Conservation (phyloP, 1,139 yeast species). For the Diutina neorugosa region DNA sequence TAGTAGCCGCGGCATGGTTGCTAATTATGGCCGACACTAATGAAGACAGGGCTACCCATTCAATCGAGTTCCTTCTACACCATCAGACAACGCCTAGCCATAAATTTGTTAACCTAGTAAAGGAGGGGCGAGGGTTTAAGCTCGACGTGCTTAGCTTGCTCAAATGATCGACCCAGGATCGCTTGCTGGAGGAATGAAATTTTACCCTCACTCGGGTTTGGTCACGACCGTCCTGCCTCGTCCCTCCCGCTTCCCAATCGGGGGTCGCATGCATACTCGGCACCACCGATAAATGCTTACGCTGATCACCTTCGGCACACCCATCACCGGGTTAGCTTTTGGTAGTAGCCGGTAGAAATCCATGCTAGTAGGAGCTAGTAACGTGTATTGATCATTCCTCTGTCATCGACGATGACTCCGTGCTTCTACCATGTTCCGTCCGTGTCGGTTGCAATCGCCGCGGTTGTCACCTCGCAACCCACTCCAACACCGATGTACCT, state of each 20-base stretch:
- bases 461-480: not conserved
- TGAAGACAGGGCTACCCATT: not conserved
- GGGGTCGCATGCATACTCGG: not conserved
- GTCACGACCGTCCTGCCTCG: not conserved
- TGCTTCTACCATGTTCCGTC: not conserved
- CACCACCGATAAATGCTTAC: not conserved
- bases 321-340: too few relatives aligned
- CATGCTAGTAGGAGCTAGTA: not conserved
- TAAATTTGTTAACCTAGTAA: too few relatives aligned
- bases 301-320: not conserved
- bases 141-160: too few relatives aligned
- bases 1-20: not conserved
- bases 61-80: too few relatives aligned
- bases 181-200: not conserved
- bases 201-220: not conserved
- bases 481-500: not conserved
- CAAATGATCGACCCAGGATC: too few relatives aligned
- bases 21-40: not conserved
- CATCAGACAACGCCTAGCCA: too few relatives aligned
- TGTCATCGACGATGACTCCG: too few relatives aligned
- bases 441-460: not conserved
- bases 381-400: too few relatives aligned
- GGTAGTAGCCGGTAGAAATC: too few relatives aligned
- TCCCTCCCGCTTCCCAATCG: not conserved
- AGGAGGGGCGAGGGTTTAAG: too few relatives aligned